Evolutionary conservation across 2,329 filamentous ascomycete species (phyloP).

Genomic region (Clarireedia homoeocarpa): DNA sequence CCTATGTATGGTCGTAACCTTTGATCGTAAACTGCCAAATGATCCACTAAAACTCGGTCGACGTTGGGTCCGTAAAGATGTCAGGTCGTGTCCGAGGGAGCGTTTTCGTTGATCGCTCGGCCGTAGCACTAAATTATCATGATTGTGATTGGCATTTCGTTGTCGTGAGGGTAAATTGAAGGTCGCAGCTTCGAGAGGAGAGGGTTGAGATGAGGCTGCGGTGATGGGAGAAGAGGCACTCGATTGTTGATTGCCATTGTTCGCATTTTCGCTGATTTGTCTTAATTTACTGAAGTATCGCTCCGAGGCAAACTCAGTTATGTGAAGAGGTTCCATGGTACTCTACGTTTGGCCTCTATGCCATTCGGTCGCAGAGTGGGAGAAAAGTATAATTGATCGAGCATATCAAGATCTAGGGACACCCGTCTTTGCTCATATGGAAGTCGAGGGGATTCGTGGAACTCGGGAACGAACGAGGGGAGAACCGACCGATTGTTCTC

Average conservation of each 20-base stretch:
- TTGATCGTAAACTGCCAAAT: constrained; percentile 28
- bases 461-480: background rate
- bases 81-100: constrained; percentile 28
- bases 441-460: background rate
- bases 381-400: constrained; percentile 17
- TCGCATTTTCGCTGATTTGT: constrained; percentile 40
- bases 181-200: constrained; percentile 16
- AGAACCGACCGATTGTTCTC: constrained; percentile 10
- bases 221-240: constrained; percentile 13
- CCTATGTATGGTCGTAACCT: constrained; percentile 24
- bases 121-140: constrained; percentile 18
- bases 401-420: constrained; percentile 24
- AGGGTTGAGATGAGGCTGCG: constrained; percentile 3
- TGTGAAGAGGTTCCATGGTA: constrained; percentile 52
- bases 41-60: constrained; percentile 28
- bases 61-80: constrained; percentile 24
- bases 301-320: constrained; percentile 59
- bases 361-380: constrained; percentile 25
- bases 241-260: constrained; percentile 27
- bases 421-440: constrained; percentile 13
- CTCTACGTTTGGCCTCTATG: constrained; percentile 25
- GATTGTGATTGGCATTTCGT: constrained; percentile 9
- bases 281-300: constrained; percentile 56
- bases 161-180: constrained; percentile 27
- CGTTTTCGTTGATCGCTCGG: constrained; percentile 29